Conservation (phyloP, 1,139 yeast species). For the Kurtzmaniella quercitrusa region DNA sequence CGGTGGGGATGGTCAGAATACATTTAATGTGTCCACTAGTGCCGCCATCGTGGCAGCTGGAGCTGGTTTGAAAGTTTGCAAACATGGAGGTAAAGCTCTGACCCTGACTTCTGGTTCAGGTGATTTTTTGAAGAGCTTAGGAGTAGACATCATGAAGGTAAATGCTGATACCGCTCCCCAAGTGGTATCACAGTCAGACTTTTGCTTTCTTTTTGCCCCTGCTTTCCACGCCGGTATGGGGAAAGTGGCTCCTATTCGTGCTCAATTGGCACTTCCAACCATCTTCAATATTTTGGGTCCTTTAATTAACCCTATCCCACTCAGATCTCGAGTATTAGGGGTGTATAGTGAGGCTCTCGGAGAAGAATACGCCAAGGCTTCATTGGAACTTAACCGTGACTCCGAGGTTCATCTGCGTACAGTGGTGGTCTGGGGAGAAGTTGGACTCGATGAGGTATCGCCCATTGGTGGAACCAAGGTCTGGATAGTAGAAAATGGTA, state of each 20-base stretch:
- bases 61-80: slow-evolving; percentile 76
- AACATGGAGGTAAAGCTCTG: slow-evolving; percentile 95
- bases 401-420: slow-evolving; percentile 52
- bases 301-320: slow-evolving; percentile 82
- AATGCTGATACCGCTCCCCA: slow-evolving; percentile 60
- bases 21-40: slow-evolving; percentile 93
- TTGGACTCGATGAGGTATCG: slow-evolving; percentile 89
- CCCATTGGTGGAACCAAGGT: slow-evolving; percentile 78
- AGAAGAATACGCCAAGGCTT: slow-evolving; percentile 78
- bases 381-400: slow-evolving; percentile 44
- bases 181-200: slow-evolving; percentile 52
- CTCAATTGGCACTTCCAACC: slow-evolving; percentile 80
- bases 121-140: slow-evolving; percentile 72
- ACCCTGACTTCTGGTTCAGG: slow-evolving; percentile 94
- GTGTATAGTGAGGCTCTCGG: slow-evolving; percentile 81
- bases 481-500: slow-evolving; percentile 64
- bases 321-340: slow-evolving; percentile 79
- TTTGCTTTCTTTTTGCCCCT: slow-evolving; percentile 87
- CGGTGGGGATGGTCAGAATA: slow-evolving; percentile 97
- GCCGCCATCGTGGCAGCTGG: slow-evolving; percentile 95
- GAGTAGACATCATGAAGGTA: slow-evolving; percentile 71
- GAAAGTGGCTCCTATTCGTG: slow-evolving; percentile 71
- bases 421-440: slow-evolving; percentile 87
- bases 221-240: slow-evolving; percentile 94
- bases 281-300: slow-evolving; percentile 94